phyloP scores from a whole-genome alignment of 345 rosid genomes.

The Acer saccharum region DNA sequence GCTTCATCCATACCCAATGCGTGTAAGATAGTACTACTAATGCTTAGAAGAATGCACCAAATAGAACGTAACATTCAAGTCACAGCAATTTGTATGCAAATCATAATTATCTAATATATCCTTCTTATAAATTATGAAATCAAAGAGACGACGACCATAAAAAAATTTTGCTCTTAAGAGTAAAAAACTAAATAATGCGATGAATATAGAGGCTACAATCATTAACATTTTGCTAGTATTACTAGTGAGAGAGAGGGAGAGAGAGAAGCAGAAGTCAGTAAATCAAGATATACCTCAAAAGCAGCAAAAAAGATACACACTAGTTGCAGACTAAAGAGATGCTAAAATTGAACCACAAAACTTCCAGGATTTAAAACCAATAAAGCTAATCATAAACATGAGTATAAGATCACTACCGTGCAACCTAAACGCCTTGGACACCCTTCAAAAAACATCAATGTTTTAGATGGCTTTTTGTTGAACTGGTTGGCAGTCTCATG shows the following conservation, averaged over 20 bases:
- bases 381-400: neutral
- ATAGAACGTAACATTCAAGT: neutral
- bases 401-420: conserved; percentile 63
- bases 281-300: neutral
- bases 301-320: neutral
- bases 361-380: conserved; percentile 8
- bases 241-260: neutral
- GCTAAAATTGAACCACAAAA: neutral
- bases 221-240: neutral
- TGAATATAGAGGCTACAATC: neutral
- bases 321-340: neutral
- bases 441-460: conserved; percentile 98
- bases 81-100: no score
- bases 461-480: conserved; percentile 78
- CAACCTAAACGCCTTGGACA: conserved; percentile 98
- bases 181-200: neutral
- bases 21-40: neutral
- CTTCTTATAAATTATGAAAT: no score
- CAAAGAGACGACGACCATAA: neutral
- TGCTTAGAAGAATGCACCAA: neutral
- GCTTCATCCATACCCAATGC: neutral
- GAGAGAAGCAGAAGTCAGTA: neutral
- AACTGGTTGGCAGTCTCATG: conserved; percentile 65
- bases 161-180: conserved; percentile 11
- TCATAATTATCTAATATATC: no score